Evolutionary conservation across 768 basidiomycete genomes (phyloP), one percentile per base, ranked within the genome.

Genomic region (Auriscalpium orientale): DNA sequence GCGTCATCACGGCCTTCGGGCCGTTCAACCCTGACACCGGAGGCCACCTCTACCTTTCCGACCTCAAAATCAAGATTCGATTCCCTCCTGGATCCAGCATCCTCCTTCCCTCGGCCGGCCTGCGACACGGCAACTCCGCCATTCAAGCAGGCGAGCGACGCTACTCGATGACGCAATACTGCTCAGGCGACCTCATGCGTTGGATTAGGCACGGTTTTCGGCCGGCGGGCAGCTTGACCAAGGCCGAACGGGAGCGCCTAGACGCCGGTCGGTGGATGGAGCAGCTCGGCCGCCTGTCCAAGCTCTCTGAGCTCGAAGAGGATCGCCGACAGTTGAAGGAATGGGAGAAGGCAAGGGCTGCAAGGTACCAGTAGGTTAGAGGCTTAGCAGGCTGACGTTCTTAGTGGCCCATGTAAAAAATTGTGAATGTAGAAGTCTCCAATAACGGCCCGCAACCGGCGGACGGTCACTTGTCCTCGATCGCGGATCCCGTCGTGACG

Each of bases 81-180:
- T 62, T 64, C 49, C 66, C 62, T 8, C 56, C 62, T 0, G 64
- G 62, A 1, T 34, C 57, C 5, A 55, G 53, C 20, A 57, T 64
- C 13, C 46, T 62, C 18, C 50, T 64, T 15, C 58, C 64, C 2
- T 67, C 64, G 13, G 61, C 61, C 0, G 43, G 53, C 13, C 20
- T 64, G 1, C 43, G 35, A 4, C 64, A 67, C 44, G 55, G 59
- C 18, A 67, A 67, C 47, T 54, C 50, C 0, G 46, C 62, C 11
- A 53, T 66, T 18, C 21, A 49, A 22, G 44, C 49, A 3, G 56
- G 56, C 18, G 55, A 59, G 47, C 10, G 11, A 8, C 51, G 55
- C 4, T 38, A 33, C 45, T 56, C 54, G 2, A 48, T 59, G 21
- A 56, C 58, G 40, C 57, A 58, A 20, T 58, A 50, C 47, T 47